Base-by-base conservation (phyloP, 345 rosid genomes). In the Populus davidiana region DNA sequence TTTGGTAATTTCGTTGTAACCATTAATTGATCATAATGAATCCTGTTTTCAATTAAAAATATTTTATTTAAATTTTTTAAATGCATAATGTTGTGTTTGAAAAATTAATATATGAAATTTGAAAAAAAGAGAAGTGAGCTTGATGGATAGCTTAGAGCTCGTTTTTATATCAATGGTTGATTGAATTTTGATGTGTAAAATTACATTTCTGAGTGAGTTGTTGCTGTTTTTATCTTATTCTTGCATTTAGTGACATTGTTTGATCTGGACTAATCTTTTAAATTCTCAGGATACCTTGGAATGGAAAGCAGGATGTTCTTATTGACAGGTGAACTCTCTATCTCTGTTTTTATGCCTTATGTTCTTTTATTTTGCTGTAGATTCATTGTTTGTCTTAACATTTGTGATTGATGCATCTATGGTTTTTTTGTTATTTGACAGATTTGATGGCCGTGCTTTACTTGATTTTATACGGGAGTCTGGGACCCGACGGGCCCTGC, bases 381-480 rank as follows among this genome's bases (percentile, higher is more conserved):
- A 23, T 72, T 44, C 47, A 20, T 54, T 14, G 31, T 47, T 38
- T 54, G 20, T 77, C 35, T 1, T 43, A 13, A 71, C 62, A n/a
- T 59, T 59, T 59, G 63, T 59, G 41, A 35, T 36, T 63, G 78
- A 64, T 38, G 27, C 44, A 38, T 54, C 17, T 4, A 9, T 56
- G 29, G 29, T 10, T n/a, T 49, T 4, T 77, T 31, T 44, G 56
- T 74, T 71, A 29, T 67, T 23, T 4, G 71, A 35, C 72, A 88
- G 96, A 86, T 96, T 94, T 76, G 98, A 94, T 75, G 99, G 98
- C 1, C 93, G 97, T 70, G 97, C 98, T 14, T 87, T 96, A 71
- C 91, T 96, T n/a, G 98, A 96, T 86, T 96, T 94, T 81, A 90
- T 96, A 75, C 80, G 95, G 72, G 98, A 94, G 81, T 80, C 97